Percentiles rank a stretch among this genome's conserved stretches.
These are phyloP conservation scores for Craspedostauros australis DNA, from an alignment of 108 stramenopile species.

Conservation along the genomic window DNA sequence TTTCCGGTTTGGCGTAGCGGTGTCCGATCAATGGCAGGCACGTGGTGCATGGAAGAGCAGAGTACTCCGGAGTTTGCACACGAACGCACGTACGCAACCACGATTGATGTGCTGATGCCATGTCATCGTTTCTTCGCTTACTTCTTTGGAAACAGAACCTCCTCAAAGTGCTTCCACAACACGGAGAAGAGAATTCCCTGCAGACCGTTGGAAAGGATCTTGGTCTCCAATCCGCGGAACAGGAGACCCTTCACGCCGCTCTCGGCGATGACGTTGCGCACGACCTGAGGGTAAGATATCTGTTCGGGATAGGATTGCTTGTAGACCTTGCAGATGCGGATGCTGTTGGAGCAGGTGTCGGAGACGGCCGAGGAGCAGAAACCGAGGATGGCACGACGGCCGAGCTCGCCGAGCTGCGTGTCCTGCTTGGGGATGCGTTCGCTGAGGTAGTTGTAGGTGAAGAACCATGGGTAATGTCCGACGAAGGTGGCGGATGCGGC, in stretches of 20 bases:
- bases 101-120: too few relatives aligned
- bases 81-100: too few relatives aligned
- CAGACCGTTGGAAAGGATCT: slow-evolving; percentile 97
- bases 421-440: slow-evolving; percentile 94
- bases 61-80: too few relatives aligned
- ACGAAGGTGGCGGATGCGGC: slow-evolving; percentile 95
- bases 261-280: slow-evolving; percentile 79
- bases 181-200: slow-evolving; percentile 96
- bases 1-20: too few relatives aligned
- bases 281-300: slow-evolving; percentile 86
- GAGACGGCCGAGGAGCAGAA: slow-evolving; percentile 89
- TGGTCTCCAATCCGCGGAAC: slow-evolving; percentile 96
- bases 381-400: slow-evolving; percentile 89
- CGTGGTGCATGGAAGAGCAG: too few relatives aligned
- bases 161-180: slow-evolving; percentile 98
- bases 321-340: slow-evolving; percentile 98
- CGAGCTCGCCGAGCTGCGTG: slow-evolving; percentile 70
- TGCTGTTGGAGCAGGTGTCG: slow-evolving; percentile 96
- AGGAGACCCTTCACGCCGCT: slow-evolving; percentile 89
- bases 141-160: slow-evolving; percentile 74
- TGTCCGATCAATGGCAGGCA: too few relatives aligned
- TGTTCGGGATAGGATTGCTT: slow-evolving; percentile 89
- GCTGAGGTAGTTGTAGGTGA: slow-evolving; percentile 91
- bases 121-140: neutral
- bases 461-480: slow-evolving; percentile 97